A percentile compares a stretch with the other conserved stretches of the same genome.
Conservation (phyloP, 148 eudicot species). For the Rhododendron henanense region DNA sequence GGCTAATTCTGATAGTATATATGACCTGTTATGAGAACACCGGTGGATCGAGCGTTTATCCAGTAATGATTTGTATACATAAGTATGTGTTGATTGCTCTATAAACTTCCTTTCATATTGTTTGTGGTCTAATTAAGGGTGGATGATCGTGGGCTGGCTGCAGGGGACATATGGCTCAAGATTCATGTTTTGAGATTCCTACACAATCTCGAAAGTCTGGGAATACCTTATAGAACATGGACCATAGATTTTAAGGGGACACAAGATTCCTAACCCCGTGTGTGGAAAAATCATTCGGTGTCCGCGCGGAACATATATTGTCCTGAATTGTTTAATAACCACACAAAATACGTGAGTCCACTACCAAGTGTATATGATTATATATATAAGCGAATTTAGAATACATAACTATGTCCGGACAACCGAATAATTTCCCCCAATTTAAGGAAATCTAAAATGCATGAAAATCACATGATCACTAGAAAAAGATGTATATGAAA, state of each 20-base stretch:
- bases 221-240: not conserved
- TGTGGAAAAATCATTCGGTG: not conserved
- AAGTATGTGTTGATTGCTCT: not conserved
- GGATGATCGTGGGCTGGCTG: not conserved
- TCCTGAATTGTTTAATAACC: not conserved
- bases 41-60: not conserved
- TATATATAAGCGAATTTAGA: not conserved
- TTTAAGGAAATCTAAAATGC: not conserved
- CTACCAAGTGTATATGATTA: too few species aligned
- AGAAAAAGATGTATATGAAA: not conserved
- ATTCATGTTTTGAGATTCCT: slow-evolving; percentile 1
- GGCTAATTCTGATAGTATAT: too few species aligned
- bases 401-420: not conserved
- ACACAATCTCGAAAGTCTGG: not conserved
- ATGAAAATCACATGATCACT: not conserved
- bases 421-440: not conserved
- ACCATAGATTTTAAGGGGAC: not conserved
- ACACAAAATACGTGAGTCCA: too few species aligned
- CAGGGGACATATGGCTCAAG: not conserved
- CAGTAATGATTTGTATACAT: too few species aligned
- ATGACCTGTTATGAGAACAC: too few species aligned
- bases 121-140: not conserved
- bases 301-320: not conserved
- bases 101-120: not conserved
- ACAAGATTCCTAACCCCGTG: not conserved